Conservation (phyloP, 2,329 filamentous ascomycete genomes). For the Ophiognomonia clavigignenti-juglandacearum region DNA sequence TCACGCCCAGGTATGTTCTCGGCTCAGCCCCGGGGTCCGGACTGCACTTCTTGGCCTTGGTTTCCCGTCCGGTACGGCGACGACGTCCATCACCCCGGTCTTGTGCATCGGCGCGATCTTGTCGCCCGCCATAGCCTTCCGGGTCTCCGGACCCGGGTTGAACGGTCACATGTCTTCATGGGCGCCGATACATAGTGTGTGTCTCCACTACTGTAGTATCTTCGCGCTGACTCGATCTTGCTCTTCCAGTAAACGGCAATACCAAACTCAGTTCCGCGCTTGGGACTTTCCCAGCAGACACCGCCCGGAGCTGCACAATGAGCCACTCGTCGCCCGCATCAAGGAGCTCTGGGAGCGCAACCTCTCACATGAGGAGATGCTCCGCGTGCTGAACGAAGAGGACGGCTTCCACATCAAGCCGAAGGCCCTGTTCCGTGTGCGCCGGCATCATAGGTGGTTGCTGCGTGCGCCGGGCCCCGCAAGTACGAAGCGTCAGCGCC, state of each 20-base stretch:
- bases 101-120: conserved; percentile 9
- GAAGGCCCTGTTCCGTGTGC: conserved; percentile 64
- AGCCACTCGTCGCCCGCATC: conserved; percentile 61
- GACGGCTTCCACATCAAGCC: conserved; percentile 67
- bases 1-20: conserved; percentile 64
- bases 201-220: too few species aligned
- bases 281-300: conserved; percentile 78
- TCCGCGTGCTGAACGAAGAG: conserved; percentile 63
- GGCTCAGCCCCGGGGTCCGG: conserved; percentile 7
- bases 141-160: neutral
- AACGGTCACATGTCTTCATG: neutral
- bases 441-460: conserved; percentile 64
- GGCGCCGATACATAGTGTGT: too few species aligned
- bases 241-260: conserved; percentile 64
- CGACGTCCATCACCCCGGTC: too few species aligned
- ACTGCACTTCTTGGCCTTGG: too few species aligned
- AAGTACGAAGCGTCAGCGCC: conserved; percentile 26
- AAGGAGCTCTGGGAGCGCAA: conserved; percentile 77
- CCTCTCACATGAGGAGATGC: conserved; percentile 67
- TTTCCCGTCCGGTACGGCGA: neutral
- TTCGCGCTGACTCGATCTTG: neutral
- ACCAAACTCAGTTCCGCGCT: conserved; percentile 69
- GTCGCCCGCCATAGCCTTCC: conserved; percentile 9
- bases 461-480: conserved; percentile 55
- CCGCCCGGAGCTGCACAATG: conserved; percentile 66